Evolutionary conservation across 768 basidiomycete species (phyloP).

Genomic region (Coprinellus micaceus): DNA sequence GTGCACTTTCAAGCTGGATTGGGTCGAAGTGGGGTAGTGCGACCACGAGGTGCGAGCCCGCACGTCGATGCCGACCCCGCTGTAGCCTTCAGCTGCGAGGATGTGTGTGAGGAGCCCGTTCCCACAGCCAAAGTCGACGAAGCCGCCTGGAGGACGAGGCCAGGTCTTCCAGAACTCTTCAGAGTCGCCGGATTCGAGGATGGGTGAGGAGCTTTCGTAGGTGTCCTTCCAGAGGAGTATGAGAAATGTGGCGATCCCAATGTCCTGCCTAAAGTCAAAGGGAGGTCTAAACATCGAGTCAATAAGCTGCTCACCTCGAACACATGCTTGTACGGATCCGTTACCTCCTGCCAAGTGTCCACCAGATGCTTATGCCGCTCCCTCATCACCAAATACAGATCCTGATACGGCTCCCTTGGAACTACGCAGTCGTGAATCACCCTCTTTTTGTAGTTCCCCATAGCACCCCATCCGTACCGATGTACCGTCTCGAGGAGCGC

Average conservation of each 20-base stretch:
- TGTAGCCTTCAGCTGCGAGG: conserved; percentile 77
- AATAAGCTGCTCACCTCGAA: conserved; percentile 58
- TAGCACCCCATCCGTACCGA: conserved; percentile 83
- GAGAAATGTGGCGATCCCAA: conserved; percentile 90
- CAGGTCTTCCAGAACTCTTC: conserved; percentile 60
- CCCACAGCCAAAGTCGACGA: conserved; percentile 88
- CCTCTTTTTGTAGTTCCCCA: conserved; percentile 83
- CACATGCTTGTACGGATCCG: conserved; percentile 87
- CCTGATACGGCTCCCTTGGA: conserved; percentile 77
- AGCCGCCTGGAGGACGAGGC: conserved; percentile 81
- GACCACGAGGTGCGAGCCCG: conserved; percentile 83
- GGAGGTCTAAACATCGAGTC: neutral
- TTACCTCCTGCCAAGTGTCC: conserved; percentile 72
- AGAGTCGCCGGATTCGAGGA: conserved; percentile 7
- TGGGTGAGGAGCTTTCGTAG: conserved; percentile 31
- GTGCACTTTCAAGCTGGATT: conserved; percentile 55
- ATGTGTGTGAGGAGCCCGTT: conserved; percentile 93
- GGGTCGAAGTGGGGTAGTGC: conserved; percentile 66
- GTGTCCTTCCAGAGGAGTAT: conserved; percentile 88
- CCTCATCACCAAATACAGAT: conserved; percentile 84
- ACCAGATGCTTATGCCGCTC: conserved; percentile 79
- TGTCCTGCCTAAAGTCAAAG: conserved; percentile 70
- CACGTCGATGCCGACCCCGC: conserved; percentile 81
- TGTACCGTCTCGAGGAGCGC: conserved; percentile 79
- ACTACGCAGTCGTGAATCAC: conserved; percentile 80